A percentile compares a stretch with the other conserved stretches of the same genome.
Conservation (phyloP, 2,329 filamentous ascomycete species). For the Botrytis byssoidea region DNA sequence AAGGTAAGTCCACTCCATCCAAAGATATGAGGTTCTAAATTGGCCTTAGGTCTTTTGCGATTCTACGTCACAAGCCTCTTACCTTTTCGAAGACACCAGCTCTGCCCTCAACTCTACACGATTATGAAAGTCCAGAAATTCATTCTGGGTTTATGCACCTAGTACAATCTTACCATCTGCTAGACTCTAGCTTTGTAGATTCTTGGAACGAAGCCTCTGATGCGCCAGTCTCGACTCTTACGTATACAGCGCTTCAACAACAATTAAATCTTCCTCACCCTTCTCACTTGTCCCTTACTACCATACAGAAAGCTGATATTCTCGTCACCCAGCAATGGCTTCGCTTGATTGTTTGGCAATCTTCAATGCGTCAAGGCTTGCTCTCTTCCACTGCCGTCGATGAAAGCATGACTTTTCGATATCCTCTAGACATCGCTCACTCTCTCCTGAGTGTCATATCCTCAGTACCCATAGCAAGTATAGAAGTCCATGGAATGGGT, state of each 20-base stretch:
- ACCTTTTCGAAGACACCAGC: slow-evolving; percentile 59
- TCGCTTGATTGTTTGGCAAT: slow-evolving; percentile 69
- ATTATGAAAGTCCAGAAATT: slow-evolving; percentile 52
- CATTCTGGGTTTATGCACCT: slow-evolving; percentile 59
- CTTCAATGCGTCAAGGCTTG: slow-evolving; percentile 64
- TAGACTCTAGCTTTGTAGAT: slow-evolving; percentile 62
- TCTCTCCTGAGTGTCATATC: slow-evolving; percentile 51
- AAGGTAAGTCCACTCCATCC: slow-evolving; percentile 42
- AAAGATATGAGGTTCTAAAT: background rate
- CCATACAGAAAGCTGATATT: slow-evolving; percentile 67
- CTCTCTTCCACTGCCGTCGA: slow-evolving; percentile 59
- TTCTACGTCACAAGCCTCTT: slow-evolving; percentile 62
- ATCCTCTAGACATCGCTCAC: slow-evolving; percentile 60
- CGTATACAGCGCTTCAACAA: slow-evolving; percentile 54
- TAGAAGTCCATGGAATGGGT: slow-evolving; percentile 50
- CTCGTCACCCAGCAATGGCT: slow-evolving; percentile 71
- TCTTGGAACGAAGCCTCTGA: slow-evolving; percentile 60
- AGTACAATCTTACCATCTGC: slow-evolving; percentile 59
- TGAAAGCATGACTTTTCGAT: slow-evolving; percentile 59
- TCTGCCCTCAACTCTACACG: slow-evolving; percentile 51
- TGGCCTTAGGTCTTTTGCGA: slow-evolving; percentile 56
- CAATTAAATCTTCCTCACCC: slow-evolving; percentile 47
- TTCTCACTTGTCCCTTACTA: slow-evolving; percentile 44
- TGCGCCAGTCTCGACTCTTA: slow-evolving; percentile 51
- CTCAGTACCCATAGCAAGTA: slow-evolving; percentile 43